Percentiles rank a stretch among this genome's conserved stretches.
Evolutionary conservation across 1,284 basidiomycete species (phyloP).

Genomic region (Gymnopus androsaceus): DNA sequence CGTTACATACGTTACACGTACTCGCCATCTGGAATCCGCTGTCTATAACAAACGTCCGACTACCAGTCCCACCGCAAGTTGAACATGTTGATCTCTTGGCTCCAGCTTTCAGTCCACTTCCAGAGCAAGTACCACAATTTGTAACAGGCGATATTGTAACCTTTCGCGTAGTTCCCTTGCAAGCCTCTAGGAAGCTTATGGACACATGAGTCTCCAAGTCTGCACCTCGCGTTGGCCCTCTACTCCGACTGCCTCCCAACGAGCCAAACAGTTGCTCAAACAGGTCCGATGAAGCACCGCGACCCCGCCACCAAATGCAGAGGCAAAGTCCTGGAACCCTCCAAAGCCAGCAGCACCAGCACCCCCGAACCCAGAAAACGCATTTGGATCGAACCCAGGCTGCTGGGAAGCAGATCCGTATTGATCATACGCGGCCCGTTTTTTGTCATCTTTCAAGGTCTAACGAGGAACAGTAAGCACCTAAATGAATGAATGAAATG

Average conservation of each 20-base stretch:
- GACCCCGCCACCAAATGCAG: constrained; percentile 64
- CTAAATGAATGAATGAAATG: constrained; percentile 16
- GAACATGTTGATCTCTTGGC: constrained; percentile 82
- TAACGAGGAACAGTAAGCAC: constrained; percentile 34
- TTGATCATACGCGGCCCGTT: constrained; percentile 90
- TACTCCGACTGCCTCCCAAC: constrained; percentile 51
- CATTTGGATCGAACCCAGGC: constrained; percentile 90
- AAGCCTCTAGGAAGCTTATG: constrained; percentile 90
- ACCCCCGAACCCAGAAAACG: constrained; percentile 53
- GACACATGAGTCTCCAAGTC: constrained; percentile 83
- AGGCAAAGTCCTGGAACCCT: constrained; percentile 70
- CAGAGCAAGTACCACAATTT: constrained; percentile 84
- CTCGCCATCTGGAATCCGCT: constrained; percentile 97
- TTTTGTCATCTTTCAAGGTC: constrained; percentile 93
- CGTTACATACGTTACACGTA: constrained; percentile 85
- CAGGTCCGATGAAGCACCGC: constrained; percentile 60
- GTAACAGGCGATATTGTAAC: constrained; percentile 83
- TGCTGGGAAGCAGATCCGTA: constrained; percentile 95
- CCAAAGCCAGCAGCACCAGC: constrained; percentile 57
- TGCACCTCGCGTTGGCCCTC: constrained; percentile 67
- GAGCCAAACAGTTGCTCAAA: constrained; percentile 86
- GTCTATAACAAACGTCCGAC: constrained; percentile 89
- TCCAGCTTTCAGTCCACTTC: constrained; percentile 85
- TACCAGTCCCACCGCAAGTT: constrained; percentile 86
- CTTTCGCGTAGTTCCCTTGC: constrained; percentile 83